These are phyloP conservation scores for Casuarina glauca DNA, from an alignment of 306 rosid species.

Conservation along the genomic window DNA sequence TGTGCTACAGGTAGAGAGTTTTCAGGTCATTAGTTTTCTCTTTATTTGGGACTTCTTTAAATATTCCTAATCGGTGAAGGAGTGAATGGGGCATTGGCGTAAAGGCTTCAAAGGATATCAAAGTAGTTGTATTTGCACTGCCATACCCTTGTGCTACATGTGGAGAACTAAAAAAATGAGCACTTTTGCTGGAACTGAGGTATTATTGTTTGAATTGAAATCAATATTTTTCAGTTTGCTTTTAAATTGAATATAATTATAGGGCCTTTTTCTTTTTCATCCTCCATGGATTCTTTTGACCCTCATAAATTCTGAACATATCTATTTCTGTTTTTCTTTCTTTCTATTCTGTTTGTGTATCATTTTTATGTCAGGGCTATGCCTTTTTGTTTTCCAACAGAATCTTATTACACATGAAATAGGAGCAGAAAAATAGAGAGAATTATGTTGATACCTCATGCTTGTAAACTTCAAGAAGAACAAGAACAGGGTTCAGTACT, in stretches of 20 bases:
- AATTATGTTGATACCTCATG: conserved; percentile 64
- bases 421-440: background rate
- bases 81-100: background rate
- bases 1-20: background rate
- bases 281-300: no score
- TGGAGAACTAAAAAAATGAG: background rate
- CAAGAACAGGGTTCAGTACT: conserved; percentile 63
- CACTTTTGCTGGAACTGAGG: background rate
- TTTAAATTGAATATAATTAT: background rate
- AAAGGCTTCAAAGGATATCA: background rate
- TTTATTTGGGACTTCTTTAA: background rate
- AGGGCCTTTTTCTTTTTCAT: background rate
- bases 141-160: no score
- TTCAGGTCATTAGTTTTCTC: background rate
- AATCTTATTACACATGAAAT: background rate
- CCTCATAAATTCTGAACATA: background rate
- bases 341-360: background rate
- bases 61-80: background rate
- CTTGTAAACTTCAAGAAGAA: conserved; percentile 83
- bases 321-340: background rate
- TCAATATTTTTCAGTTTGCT: background rate
- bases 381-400: background rate
- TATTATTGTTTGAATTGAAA: background rate
- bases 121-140: background rate
- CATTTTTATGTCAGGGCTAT: background rate